phyloP scores from a whole-genome alignment of 805 yeast genomes.

The Scheffersomyces coipomensis region DNA sequence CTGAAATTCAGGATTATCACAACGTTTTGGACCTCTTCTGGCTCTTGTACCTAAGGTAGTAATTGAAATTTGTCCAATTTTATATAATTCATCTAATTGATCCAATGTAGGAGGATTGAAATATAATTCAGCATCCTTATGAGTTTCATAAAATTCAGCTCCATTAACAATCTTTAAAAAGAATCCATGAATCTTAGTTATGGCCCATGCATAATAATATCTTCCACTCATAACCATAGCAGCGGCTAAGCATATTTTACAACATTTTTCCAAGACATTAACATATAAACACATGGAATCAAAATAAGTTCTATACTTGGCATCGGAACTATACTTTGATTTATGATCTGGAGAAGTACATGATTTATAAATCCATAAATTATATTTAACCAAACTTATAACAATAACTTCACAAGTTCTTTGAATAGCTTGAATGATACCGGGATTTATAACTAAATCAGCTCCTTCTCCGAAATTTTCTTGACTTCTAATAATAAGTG shows the following conservation, averaged over 20 bases:
- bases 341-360: slow-evolving; percentile 6
- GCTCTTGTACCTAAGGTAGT: not conserved
- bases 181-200: slow-evolving; percentile 53
- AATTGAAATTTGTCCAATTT: slow-evolving; percentile 13
- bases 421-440: slow-evolving; percentile 21
- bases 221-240: slow-evolving; percentile 46
- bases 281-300: slow-evolving; percentile 7
- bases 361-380: slow-evolving; percentile 13
- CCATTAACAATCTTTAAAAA: slow-evolving; percentile 34
- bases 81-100: slow-evolving; percentile 15
- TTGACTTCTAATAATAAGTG: slow-evolving; percentile 28
- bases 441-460: slow-evolving; percentile 42
- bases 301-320: slow-evolving; percentile 5
- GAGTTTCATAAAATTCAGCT: slow-evolving; percentile 17
- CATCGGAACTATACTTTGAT: slow-evolving; percentile 3
- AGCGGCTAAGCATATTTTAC: slow-evolving; percentile 11
- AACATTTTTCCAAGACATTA: slow-evolving; percentile 8
- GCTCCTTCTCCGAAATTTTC: slow-evolving; percentile 42
- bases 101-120: slow-evolving; percentile 6
- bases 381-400: slow-evolving; percentile 21
- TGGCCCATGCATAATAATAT: slow-evolving; percentile 68
- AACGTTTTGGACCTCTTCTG: slow-evolving; percentile 1
- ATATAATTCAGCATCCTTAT: slow-evolving; percentile 4
- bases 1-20: slow-evolving; percentile 4
- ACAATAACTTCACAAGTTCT: slow-evolving; percentile 22